A percentile compares a stretch with the other conserved stretches of the same genome.
Conservation (phyloP, 441 rosid genomes). For the Pelargonium citronellum region DNA sequence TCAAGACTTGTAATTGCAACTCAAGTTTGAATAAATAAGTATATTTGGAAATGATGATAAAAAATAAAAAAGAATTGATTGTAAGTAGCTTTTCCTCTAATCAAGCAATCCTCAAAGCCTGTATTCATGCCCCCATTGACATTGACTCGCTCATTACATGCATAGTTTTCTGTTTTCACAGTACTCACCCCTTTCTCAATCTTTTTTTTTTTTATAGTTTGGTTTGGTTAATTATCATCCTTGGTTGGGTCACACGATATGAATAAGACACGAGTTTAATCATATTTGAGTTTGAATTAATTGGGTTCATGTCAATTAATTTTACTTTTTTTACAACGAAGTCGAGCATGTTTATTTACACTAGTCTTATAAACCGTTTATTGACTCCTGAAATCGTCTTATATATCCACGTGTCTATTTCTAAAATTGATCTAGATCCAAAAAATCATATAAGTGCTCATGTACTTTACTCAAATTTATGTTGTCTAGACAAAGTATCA, state of each 20-base stretch:
- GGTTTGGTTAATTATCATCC: not conserved
- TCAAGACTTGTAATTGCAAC: slow-evolving; percentile 9
- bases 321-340: too few species aligned
- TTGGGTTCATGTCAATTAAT: too few species aligned
- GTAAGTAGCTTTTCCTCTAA: slow-evolving; percentile 9
- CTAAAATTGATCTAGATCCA: too few species aligned
- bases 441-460: too few species aligned
- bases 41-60: not conserved
- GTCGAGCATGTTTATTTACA: too few species aligned
- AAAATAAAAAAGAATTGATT: not conserved
- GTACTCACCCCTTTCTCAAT: not conserved
- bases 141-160: not conserved
- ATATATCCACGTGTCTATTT: too few species aligned
- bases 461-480: too few species aligned
- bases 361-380: too few species aligned
- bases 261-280: too few species aligned
- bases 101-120: slow-evolving; percentile 17
- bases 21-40: not conserved
- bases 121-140: not conserved
- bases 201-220: not conserved
- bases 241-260: not conserved
- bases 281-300: too few species aligned
- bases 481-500: too few species aligned
- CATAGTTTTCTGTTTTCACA: not conserved
- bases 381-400: too few species aligned